Conservation (phyloP, 2,329 filamentous ascomycete species). For the Diaporthe helianthi region DNA sequence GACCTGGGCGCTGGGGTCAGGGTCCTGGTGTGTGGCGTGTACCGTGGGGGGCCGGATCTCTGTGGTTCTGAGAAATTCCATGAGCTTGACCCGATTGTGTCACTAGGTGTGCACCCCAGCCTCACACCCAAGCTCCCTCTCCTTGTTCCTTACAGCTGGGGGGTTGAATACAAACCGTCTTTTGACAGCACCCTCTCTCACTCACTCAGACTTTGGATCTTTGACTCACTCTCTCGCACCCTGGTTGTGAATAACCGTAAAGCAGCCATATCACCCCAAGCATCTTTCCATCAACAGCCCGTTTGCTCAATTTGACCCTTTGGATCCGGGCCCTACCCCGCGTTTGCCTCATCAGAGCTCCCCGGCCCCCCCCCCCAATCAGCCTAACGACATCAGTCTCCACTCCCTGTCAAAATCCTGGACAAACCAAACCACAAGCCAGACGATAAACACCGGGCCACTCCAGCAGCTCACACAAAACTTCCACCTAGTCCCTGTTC, state of each 20-base stretch:
- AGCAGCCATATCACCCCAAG: neutral
- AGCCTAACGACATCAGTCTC: constrained; percentile 26
- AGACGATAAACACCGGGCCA: constrained; percentile 16
- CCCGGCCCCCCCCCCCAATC: constrained; percentile 25
- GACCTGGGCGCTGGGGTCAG: neutral
- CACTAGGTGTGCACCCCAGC: constrained; percentile 18
- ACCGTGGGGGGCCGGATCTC: constrained; percentile 11
- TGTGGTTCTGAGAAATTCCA: constrained; percentile 26
- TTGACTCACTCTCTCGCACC: neutral
- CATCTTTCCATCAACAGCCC: neutral
- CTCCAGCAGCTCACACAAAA: constrained; percentile 28
- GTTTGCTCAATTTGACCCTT: neutral
- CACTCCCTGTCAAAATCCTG: constrained; percentile 32
- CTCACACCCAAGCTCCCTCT: constrained; percentile 1
- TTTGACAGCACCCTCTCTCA: neutral
- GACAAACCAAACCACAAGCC: constrained; percentile 21
- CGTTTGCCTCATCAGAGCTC: constrained; percentile 30
- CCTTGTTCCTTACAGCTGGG: neutral
- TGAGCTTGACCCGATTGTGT: constrained; percentile 18
- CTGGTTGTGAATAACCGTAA: neutral
- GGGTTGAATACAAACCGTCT: neutral
- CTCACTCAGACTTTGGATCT: too few species aligned
- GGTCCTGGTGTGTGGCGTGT: neutral
- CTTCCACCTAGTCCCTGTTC: neutral
- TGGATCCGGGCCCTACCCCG: constrained; percentile 21